Evolutionary conservation across 108 stramenopile species (phyloP), one percentile per base, ranked within the genome.

Genomic region (Cyclotella sp.): DNA sequence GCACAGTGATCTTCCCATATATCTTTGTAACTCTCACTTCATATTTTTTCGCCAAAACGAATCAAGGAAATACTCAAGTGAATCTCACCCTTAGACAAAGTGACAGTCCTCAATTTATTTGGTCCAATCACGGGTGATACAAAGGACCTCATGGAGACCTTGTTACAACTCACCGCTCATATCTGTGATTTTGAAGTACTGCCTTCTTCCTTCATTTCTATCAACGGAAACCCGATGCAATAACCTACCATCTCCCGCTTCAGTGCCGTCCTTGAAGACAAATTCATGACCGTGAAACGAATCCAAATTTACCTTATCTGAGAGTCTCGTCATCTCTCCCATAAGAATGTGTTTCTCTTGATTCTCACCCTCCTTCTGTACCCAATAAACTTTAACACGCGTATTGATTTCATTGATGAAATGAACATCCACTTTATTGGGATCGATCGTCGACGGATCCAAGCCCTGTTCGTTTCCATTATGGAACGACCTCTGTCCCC

Each of bases 201-300:
- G 82, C 55, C 58, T 62, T 21, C 47, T 39, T 42, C 82, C 82
- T 18, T 69, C 65, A 7, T 59, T 51, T 30, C 51, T 68, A 63
- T 83, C 68, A 6, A 83, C 68, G 0, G 72, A 66, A 68, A 73
- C 76, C 45, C 41, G 43, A 51, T 77, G 58, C 60, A 83, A 19
- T 51, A 63, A 44, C 44, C 43, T 73, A 2, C 76, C 76, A 55
- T 34, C 63, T 29, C 47, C 44, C 28, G 16, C 39, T 22, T 19
- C 43, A 29, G 62, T 41, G 22, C 12, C 27, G 1, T 82, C 77
- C 40, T 61, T 54, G 62, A 88, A 86, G 13, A 84, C 75, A 68
- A 88, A 88, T 40, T 61, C 60, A 72, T 88, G 87, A 42, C 85
- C 85, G 65, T 88, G 85, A 71, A 76, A 88, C 9, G 87, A 84